These are phyloP conservation scores for Yamadazyma pseudoaaseri DNA, from an alignment of 1,139 yeast species.

Conservation along the genomic window DNA sequence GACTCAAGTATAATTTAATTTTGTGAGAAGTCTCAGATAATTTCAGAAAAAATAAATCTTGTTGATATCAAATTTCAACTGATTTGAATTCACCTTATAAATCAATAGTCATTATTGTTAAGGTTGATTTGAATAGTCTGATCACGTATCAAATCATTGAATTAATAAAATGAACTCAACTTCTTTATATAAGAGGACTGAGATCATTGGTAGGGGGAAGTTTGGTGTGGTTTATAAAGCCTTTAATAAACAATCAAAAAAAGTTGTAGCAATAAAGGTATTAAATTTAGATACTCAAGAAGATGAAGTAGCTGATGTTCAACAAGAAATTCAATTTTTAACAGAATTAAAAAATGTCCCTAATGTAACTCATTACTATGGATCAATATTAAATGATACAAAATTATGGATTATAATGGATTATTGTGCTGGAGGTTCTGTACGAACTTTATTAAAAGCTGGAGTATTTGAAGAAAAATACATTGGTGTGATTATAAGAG, in stretches of 20 bases:
- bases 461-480: conserved; percentile 86
- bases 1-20: background rate
- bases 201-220: conserved; percentile 92
- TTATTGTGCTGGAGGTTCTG: conserved; percentile 94
- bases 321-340: conserved; percentile 85
- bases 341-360: conserved; percentile 81
- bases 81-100: background rate
- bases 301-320: conserved; percentile 94
- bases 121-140: background rate
- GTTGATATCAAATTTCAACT: background rate
- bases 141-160: too few relatives aligned
- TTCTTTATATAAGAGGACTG: conserved; percentile 49
- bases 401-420: conserved; percentile 98
- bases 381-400: conserved; percentile 82
- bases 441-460: conserved; percentile 81
- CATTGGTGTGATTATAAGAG: conserved; percentile 79
- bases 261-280: conserved; percentile 89
- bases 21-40: conserved; percentile 1
- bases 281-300: conserved; percentile 88
- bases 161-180: conserved; percentile 11
- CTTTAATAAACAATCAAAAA: conserved; percentile 58
- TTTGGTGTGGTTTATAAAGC: conserved; percentile 95
- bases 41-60: background rate
- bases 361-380: conserved; percentile 90
- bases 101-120: background rate